Percentiles rank a stretch among this genome's conserved stretches.
Conservation (phyloP, 176 grass and related monocot species). For the Oryza officinalis region DNA sequence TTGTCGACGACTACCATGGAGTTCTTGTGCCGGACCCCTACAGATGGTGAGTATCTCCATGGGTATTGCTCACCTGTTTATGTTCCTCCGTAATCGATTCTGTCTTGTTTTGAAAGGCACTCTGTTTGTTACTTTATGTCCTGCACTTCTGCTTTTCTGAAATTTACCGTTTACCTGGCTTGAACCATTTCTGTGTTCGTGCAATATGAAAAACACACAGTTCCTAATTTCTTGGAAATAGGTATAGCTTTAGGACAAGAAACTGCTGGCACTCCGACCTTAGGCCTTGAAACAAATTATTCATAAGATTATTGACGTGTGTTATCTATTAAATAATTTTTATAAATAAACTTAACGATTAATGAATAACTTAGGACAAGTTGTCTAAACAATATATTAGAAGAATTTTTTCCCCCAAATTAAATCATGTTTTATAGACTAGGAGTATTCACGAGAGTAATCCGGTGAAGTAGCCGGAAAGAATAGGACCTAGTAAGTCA, state of each 20-base stretch:
- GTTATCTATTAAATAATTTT: too few relatives aligned
- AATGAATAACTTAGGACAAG: too few relatives aligned
- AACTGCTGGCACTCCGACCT: too few relatives aligned
- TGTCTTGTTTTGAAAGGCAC: too few relatives aligned
- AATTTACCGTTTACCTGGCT: neutral
- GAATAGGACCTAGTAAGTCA: neutral
- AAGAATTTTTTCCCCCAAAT: too few relatives aligned
- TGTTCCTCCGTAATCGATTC: neutral
- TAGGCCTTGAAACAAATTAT: too few relatives aligned
- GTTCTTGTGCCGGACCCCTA: slow-evolving; percentile 80
- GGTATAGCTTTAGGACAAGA: neutral
- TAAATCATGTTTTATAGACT: too few relatives aligned
- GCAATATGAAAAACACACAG: neutral
- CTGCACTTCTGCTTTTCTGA: neutral
- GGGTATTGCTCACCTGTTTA: neutral
- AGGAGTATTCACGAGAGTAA: too few relatives aligned
- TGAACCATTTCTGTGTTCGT: neutral
- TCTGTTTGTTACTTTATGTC: neutral
- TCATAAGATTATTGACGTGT: too few relatives aligned
- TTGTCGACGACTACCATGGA: slow-evolving; percentile 78
- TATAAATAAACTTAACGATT: too few relatives aligned
- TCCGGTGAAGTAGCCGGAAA: too few relatives aligned
- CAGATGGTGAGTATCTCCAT: slow-evolving; percentile 59
- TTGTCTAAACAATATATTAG: too few relatives aligned
- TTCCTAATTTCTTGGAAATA: neutral